Evolutionary conservation across 75 land plant species (phyloP).

Genomic region (Adiantum capillusveneris): DNA sequence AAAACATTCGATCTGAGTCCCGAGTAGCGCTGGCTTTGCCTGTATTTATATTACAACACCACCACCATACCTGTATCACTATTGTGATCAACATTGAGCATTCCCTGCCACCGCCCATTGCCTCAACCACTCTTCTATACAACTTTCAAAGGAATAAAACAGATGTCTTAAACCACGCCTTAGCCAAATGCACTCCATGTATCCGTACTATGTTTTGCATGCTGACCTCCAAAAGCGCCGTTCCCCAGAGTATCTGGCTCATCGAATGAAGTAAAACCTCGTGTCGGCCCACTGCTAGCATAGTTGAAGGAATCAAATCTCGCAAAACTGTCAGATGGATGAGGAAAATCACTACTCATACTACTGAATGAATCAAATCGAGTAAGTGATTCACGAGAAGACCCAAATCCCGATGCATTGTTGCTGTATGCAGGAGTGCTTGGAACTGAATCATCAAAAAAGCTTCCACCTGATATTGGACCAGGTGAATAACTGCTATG

Average conservation of each 20-base stretch:
- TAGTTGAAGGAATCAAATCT: constrained; percentile 46
- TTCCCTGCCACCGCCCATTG: too few species aligned
- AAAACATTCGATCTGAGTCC: too few species aligned
- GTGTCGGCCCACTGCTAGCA: constrained; percentile 21
- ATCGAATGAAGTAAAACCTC: constrained; percentile 58
- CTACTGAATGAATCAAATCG: constrained; percentile 58
- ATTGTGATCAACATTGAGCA: too few species aligned
- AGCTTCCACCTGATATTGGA: constrained; percentile 8
- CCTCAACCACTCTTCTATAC: too few species aligned
- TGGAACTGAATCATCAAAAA: background rate
- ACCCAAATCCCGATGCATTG: constrained; percentile 15
- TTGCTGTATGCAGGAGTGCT: constrained; percentile 62
- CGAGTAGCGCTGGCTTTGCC: too few species aligned
- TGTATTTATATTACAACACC: too few species aligned
- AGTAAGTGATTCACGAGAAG: constrained; percentile 23
- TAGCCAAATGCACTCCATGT: constrained; percentile 49
- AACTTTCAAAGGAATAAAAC: too few species aligned
- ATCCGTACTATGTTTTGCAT: constrained; percentile 40
- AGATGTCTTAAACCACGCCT: too few species aligned
- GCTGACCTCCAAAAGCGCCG: constrained; percentile 39
- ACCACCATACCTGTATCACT: too few species aligned
- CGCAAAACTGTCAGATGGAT: background rate
- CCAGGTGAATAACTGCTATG: constrained; percentile 18
- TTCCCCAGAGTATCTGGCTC: constrained; percentile 69
- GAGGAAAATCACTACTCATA: constrained; percentile 10